Evolutionary conservation across 2,329 filamentous ascomycete genomes (phyloP).

Genomic region (Neofusicoccum sp.): DNA sequence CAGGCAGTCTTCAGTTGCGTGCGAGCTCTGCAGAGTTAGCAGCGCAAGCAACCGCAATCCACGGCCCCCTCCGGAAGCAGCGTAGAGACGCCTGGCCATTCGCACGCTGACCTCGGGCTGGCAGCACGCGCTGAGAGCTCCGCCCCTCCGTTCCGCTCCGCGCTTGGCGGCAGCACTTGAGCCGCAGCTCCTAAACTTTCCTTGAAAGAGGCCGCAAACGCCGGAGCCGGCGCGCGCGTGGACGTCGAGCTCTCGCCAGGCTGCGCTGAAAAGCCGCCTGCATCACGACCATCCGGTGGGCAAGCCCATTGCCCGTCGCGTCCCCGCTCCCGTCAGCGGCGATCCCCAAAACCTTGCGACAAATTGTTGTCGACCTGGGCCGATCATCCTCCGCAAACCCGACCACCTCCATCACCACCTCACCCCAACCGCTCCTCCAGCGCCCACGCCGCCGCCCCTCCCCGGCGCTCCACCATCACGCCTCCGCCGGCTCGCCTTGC

Average conservation of each 20-base stretch:
- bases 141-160: conserved; percentile 10
- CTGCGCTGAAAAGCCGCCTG: conserved; percentile 14
- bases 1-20: neutral
- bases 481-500: conserved; percentile 11
- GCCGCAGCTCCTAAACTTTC: conserved; percentile 11
- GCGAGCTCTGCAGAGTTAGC: neutral
- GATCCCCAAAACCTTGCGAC: conserved; percentile 7
- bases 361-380: conserved; percentile 16
- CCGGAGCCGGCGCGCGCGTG: conserved; percentile 13
- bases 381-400: conserved; percentile 14
- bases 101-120: neutral
- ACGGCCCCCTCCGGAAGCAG: neutral
- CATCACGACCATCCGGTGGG: conserved; percentile 6
- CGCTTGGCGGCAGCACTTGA: conserved; percentile 11
- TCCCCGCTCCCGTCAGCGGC: conserved; percentile 6
- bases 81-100: neutral
- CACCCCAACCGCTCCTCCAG: neutral
- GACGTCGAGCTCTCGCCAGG: conserved; percentile 10
- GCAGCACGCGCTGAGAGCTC: neutral
- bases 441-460: conserved; percentile 2
- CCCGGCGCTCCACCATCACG: neutral
- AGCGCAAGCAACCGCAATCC: neutral
- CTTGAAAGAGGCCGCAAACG: conserved; percentile 16
- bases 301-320: conserved; percentile 9
- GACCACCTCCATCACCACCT: conserved; percentile 13